phyloP scores from a whole-genome alignment of 208 protist species.

The Leptomonas pyrrhocoris region DNA sequence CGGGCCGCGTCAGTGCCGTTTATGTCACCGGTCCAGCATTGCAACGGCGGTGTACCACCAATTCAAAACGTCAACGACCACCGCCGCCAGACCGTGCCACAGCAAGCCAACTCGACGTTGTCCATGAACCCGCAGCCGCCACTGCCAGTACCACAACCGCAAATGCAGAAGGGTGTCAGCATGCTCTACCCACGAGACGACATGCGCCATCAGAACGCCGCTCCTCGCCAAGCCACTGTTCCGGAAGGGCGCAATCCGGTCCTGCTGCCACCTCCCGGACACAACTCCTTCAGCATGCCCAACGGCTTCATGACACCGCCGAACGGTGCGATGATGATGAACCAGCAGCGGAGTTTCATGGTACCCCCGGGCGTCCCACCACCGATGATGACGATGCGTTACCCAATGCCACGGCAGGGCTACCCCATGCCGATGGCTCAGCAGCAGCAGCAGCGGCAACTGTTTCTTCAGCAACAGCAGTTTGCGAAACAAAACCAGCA shows the following conservation, averaged over 20 bases:
- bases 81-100: not conserved
- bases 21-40: too few species aligned
- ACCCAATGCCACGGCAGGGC: not conserved
- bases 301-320: not conserved
- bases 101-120: not conserved
- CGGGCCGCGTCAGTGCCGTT: too few species aligned
- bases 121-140: too few species aligned
- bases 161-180: not conserved
- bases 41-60: not conserved
- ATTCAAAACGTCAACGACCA: not conserved
- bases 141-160: too few species aligned
- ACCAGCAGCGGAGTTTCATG: not conserved
- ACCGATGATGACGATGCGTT: constrained; percentile 8
- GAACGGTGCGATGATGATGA: not conserved
- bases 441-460: not conserved
- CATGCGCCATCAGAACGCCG: not conserved
- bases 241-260: not conserved
- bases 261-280: not conserved
- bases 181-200: not conserved
- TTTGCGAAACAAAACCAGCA: too few species aligned
- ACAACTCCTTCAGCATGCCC: not conserved
- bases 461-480: not conserved
- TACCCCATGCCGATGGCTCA: not conserved
- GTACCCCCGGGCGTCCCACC: not conserved
- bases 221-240: not conserved